Conservation (phyloP, 768 basidiomycete genomes). For the Galerina sulciceps region DNA sequence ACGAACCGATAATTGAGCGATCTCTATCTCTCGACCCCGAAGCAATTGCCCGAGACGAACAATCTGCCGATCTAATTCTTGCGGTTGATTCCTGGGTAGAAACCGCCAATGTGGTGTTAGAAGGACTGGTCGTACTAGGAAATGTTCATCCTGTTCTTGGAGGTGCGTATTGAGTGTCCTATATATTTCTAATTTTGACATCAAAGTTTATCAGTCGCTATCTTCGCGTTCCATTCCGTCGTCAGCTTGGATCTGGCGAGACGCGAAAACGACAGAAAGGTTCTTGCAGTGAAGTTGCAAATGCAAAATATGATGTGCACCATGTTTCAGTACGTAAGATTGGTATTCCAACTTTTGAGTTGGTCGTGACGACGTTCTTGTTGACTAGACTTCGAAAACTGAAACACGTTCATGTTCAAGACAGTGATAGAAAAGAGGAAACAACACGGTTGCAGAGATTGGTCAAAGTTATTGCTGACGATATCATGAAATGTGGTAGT, state of each 20-base stretch:
- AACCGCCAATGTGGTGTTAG: constrained; percentile 2
- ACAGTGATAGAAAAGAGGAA: constrained; percentile 26
- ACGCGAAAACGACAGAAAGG: constrained; percentile 47
- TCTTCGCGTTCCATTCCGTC: constrained; percentile 45
- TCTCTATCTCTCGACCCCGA: no score
- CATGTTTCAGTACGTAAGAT: constrained; percentile 43
- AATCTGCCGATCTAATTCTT: no score
- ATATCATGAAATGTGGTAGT: constrained; percentile 42
- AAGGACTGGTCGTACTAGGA: constrained; percentile 6
- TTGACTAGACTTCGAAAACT: constrained; percentile 18
- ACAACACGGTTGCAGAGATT: constrained; percentile 30
- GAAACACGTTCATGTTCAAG: constrained; percentile 12
- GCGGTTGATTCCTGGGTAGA: constrained; percentile 1
- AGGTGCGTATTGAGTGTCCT: neutral
- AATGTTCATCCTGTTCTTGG: constrained; percentile 17
- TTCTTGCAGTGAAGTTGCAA: constrained; percentile 40
- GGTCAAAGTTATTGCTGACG: constrained; percentile 29
- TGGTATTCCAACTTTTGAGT: neutral
- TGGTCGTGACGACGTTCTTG: neutral
- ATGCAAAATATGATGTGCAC: constrained; percentile 50
- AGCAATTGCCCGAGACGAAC: no score
- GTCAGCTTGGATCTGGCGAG: constrained; percentile 43
- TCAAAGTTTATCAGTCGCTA: constrained; percentile 30
- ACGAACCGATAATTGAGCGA: neutral
- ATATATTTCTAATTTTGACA: no score